Base-by-base conservation (phyloP, 2,329 filamentous ascomycete genomes). In the Hymenoscyphus linearis region DNA sequence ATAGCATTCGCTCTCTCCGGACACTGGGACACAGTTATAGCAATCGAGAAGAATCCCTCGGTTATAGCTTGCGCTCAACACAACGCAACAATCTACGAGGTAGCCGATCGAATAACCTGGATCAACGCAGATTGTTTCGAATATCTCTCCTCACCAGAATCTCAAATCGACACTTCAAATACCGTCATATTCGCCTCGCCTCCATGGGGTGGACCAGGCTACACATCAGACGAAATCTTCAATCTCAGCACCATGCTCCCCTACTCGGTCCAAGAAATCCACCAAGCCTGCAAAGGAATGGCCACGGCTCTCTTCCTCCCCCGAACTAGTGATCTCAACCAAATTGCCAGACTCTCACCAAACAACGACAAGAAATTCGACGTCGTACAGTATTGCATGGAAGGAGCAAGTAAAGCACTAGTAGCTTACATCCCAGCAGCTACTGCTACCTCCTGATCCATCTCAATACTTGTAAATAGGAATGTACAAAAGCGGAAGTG, bases 61-160 rank as follows among this genome's bases (percentile, higher is more conserved):
- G 91, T 90, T 0, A 82, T 99, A 6, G 87, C 88, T 53, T 99
- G 96, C 75, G 95, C 92, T 27, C 93, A 96, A 77, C 87, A 96
- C 73, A 99, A 99, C 73, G 92, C 95, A 7, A 80, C 85, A 59
- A 78, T 98, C 53, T 96, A 97, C 72, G 93, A 88, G 3, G 89
- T 96, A 0, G 78, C 79, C 2, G 83, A 87, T 55, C 85, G 85
- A 70, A 93, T 99, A 69, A 89, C 86, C 59, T 99, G 92, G 88
- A 82, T 97, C 40, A 80, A 89, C 59, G 93, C 88, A 3, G 93
- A 98, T 76, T 95, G 89, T 72, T 96, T 99, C 71, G 68, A 4
- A 72, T 73, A 73, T 44, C 61, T 73, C 22, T 35, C 55, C 3
- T 56, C 63, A 3, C 59, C 67, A 37, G 22, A 60, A 5, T 63